phyloP scores from a whole-genome alignment of 768 basidiomycete species.

The Gyrodon lividus region DNA sequence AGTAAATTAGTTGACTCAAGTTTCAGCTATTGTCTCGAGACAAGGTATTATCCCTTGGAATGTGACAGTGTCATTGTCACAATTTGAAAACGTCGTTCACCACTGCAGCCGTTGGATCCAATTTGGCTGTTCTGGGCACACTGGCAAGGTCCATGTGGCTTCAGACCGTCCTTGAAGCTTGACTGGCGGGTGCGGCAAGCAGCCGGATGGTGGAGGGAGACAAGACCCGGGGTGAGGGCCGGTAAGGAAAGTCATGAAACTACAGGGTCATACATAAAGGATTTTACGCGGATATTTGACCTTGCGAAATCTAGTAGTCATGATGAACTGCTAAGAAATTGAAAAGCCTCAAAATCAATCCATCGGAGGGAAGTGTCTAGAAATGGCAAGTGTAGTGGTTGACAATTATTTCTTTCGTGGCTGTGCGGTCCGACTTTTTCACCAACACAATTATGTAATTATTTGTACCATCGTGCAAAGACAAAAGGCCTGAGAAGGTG shows the following conservation, averaged over 20 bases:
- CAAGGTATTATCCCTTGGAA: slow-evolving; percentile 1
- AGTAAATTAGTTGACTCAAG: no score
- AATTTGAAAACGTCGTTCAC: neutral
- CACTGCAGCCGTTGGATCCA: no score
- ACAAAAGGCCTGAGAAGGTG: slow-evolving; percentile 18
- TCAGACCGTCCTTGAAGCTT: no score
- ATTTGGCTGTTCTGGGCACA: no score
- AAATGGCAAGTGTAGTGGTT: slow-evolving; percentile 27
- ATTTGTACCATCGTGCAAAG: neutral
- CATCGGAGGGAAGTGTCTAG: neutral
- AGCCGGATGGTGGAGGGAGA: no score
- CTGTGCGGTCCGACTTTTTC: slow-evolving; percentile 15
- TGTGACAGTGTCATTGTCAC: slow-evolving; percentile 1
- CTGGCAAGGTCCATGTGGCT: no score
- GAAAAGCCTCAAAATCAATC: neutral
- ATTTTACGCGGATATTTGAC: no score
- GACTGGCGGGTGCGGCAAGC: no score
- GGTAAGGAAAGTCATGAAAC: neutral
- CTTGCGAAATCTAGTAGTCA: neutral
- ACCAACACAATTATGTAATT: slow-evolving; percentile 22
- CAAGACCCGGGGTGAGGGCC: neutral
- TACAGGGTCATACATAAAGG: no score
- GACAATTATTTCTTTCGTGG: slow-evolving; percentile 9
- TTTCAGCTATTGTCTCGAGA: slow-evolving; percentile 7
- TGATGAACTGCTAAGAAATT: neutral